Conservation (phyloP, 2,329 filamentous ascomycete genomes). For the Amauroascus niger region DNA sequence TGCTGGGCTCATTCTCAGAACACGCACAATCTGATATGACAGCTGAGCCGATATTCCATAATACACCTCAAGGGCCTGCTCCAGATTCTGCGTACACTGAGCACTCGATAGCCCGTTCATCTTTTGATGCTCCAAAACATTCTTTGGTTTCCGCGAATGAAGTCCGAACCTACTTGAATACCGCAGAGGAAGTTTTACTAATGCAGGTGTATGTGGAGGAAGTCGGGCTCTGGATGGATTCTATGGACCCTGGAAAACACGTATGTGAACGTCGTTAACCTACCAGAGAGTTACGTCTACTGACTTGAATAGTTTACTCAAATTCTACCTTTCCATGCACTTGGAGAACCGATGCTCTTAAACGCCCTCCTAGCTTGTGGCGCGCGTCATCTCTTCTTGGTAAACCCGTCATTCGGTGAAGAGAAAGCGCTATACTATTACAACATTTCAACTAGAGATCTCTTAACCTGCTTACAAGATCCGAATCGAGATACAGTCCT, state of each 20-base stretch:
- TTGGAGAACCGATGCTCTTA: slow-evolving; percentile 76
- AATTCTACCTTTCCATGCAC: slow-evolving; percentile 69
- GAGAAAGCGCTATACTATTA: slow-evolving; percentile 77
- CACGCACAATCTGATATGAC: slow-evolving; percentile 27
- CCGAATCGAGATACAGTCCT: slow-evolving; percentile 74
- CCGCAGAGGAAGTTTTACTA: slow-evolving; percentile 69
- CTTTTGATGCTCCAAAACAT: slow-evolving; percentile 31
- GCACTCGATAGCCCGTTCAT: slow-evolving; percentile 28
- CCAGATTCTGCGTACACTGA: slow-evolving; percentile 25
- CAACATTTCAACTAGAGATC: slow-evolving; percentile 68
- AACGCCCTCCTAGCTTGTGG: slow-evolving; percentile 86
- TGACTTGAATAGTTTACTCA: slow-evolving; percentile 54
- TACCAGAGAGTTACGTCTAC: slow-evolving; percentile 16
- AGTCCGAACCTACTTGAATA: slow-evolving; percentile 56
- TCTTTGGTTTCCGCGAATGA: slow-evolving; percentile 36
- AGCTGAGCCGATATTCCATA: slow-evolving; percentile 25
- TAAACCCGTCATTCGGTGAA: slow-evolving; percentile 59
- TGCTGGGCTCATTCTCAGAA: slow-evolving; percentile 41
- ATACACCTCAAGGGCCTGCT: slow-evolving; percentile 20
- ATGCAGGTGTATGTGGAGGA: slow-evolving; percentile 90
- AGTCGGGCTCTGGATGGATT: slow-evolving; percentile 90
- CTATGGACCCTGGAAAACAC: slow-evolving; percentile 72
- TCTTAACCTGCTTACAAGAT: slow-evolving; percentile 69
- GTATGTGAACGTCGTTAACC: slow-evolving; percentile 30
- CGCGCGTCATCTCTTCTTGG: slow-evolving; percentile 65